Evolutionary conservation across 2,329 filamentous ascomycete species (phyloP), one percentile per base, ranked within the genome.

Genomic region (Escovopsis sp.): DNA sequence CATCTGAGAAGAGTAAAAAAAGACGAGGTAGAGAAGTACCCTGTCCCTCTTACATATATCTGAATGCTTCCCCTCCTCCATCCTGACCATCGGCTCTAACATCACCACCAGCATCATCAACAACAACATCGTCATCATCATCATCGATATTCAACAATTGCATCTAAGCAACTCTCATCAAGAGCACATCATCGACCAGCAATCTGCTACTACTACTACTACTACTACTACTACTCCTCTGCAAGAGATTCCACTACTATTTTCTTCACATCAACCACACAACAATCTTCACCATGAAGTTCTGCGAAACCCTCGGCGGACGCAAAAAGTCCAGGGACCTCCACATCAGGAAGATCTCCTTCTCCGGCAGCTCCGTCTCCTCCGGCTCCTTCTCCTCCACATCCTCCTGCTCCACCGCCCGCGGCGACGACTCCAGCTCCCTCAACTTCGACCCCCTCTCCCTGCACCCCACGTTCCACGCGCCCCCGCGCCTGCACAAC

Each of bases 271-370:
- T n/a, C 35, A 35, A 25, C 14, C 29, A 44, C 32, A 43, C 38
- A 43, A 20, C 20, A 20, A 3, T 20, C 20, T 39, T 45, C 39
- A 39, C 39, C 25, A 43, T 35, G n/a, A 32, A 42, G 35, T 50
- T 63, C 43, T 51, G 53, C 44, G 55, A 57, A 47, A 53, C 59
- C 50, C 60, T 62, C 50, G 51, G 55, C 50, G 53, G 59, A 40
- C 52, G 58, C 49, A 57, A 59, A 47, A 61, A 61, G 51, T 51
- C 53, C 44, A 54, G 58, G 38, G 55, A 62, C 41, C 55, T 64
- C 20, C 58, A 61, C 45, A 63, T 64, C 43, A 59, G 61, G 52
- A 64, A 64, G 51, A 49, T 64, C 38, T 64, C 61, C 36, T 60
- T 63, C 49, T 63, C 61, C 14, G 61, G 61, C 46, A 60, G 55